Base-by-base conservation (phyloP, 2,329 filamentous ascomycete species). In the Diaporthe australafricana region DNA sequence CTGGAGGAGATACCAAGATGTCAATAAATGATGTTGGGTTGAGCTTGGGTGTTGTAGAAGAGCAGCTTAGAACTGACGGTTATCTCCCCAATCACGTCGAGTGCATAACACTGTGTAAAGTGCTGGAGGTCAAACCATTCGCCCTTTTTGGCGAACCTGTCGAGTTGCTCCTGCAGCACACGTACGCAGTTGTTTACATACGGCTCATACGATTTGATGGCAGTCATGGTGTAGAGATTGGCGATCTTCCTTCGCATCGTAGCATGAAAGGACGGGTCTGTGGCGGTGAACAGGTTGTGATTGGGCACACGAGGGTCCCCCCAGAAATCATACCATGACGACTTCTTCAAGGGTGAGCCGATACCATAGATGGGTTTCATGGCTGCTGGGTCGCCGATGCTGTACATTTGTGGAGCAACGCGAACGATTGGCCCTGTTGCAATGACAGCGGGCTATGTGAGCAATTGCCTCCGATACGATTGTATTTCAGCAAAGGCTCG, bases 161-260 rank as follows among this genome's bases (percentile, higher is more conserved):
- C 60, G 25, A 65, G 14, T 20, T 65, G 45, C 30, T 67, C 63
- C 11, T 42, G 22, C n/a, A 67, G 32, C 7, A 67, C 22, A 6
- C 22, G 20, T 17, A 67, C 35, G 22, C 63, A 67, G 8, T 40
- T 67, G 47, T 67, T 40, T 32, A 67, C 63, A 20, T 40, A 53
- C 6, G 63, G 63, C n/a, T 67, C 63, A 30, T 67, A 67, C 11
- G 63, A 67, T 42, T 40, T 52, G 32, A 67, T 27, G 32, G 63
- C 17, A 20, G 63, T 67, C 63, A 67, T 67, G 14, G 63, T 52
- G 8, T 67, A 67, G 30, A 67, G 47, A 25, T 30, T 53, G 14
- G 47, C 63, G 5, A 67, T 42, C n/a, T 40, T 53, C 16, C 63
- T 25, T 27, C 63, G 38, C 60, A 50, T 52, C 9, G 38, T 22